Conservation (phyloP, 768 basidiomycete species). For the Rossbeevera mucosa region DNA sequence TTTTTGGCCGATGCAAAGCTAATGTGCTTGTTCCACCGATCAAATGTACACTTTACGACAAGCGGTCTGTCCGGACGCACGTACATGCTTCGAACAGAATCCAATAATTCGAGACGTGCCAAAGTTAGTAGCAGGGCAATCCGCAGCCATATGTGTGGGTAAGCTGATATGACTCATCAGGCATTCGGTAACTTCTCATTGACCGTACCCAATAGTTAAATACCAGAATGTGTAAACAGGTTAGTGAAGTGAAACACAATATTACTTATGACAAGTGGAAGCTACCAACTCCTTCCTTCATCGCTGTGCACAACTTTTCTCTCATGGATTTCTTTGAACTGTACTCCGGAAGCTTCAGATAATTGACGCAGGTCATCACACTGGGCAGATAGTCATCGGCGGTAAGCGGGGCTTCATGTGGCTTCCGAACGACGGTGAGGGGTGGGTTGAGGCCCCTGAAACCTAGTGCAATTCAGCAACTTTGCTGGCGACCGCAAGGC, state of each 20-base stretch:
- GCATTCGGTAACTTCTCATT: neutral
- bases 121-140: constrained; percentile 11
- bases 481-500: neutral
- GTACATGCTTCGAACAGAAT: constrained; percentile 25
- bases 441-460: constrained; percentile 94
- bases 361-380: constrained; percentile 99
- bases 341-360: constrained; percentile 94
- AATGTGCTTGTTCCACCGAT: constrained; percentile 68
- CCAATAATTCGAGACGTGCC: constrained; percentile 4
- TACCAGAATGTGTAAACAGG: constrained; percentile 18
- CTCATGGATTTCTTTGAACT: constrained; percentile 80
- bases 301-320: constrained; percentile 78
- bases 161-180: constrained; percentile 7
- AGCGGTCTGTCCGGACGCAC: constrained; percentile 70
- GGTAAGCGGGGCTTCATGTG: constrained; percentile 83
- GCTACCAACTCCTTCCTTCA: constrained; percentile 91
- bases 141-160: constrained; percentile 21
- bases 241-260: constrained; percentile 18
- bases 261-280: constrained; percentile 86
- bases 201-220: neutral
- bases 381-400: constrained; percentile 95
- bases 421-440: constrained; percentile 95
- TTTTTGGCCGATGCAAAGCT: constrained; percentile 75
- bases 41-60: constrained; percentile 79
- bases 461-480: constrained; percentile 40